A percentile compares a stretch with the other conserved stretches of the same genome.
Evolutionary conservation across 257 asterid genomes (phyloP).

Genomic region (Ajuga chamaepitys): DNA sequence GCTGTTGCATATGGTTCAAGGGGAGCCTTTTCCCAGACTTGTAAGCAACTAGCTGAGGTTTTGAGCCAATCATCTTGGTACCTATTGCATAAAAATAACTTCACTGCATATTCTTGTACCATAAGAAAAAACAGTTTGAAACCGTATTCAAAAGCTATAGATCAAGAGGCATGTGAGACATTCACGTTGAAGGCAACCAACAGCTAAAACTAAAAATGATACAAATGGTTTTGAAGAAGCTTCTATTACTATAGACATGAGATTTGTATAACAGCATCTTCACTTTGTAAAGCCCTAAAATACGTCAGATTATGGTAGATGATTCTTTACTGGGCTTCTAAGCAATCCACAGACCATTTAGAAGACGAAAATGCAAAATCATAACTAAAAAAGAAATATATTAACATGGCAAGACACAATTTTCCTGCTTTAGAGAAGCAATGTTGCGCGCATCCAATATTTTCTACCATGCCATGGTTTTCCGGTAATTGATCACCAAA

Average conservation of each 20-base stretch:
- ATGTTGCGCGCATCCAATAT: background rate
- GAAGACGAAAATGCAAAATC: background rate
- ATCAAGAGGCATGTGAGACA: background rate
- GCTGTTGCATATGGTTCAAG: slow-evolving; percentile 94
- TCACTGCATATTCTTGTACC: slow-evolving; percentile 10
- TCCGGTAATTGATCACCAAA: background rate
- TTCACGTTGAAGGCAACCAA: background rate
- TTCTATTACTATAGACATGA: background rate
- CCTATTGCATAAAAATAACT: slow-evolving; percentile 36
- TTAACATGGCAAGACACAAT: background rate
- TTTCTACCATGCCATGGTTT: background rate
- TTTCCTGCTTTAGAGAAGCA: background rate
- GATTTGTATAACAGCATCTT: background rate
- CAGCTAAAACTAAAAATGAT: background rate
- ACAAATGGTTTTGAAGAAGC: background rate
- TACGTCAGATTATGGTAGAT: background rate
- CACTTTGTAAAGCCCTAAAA: background rate
- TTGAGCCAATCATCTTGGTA: slow-evolving; percentile 99
- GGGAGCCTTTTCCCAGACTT: slow-evolving; percentile 98
- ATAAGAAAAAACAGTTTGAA: slow-evolving; percentile 3
- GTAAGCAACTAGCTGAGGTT: slow-evolving; percentile 76
- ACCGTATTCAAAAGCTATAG: background rate
- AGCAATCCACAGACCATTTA: background rate
- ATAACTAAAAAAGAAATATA: background rate
- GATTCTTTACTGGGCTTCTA: background rate